These are phyloP conservation scores for Spizellomyces punctatus DNA, from an alignment of 192 early-diverging fungal species.

Conservation along the genomic window DNA sequence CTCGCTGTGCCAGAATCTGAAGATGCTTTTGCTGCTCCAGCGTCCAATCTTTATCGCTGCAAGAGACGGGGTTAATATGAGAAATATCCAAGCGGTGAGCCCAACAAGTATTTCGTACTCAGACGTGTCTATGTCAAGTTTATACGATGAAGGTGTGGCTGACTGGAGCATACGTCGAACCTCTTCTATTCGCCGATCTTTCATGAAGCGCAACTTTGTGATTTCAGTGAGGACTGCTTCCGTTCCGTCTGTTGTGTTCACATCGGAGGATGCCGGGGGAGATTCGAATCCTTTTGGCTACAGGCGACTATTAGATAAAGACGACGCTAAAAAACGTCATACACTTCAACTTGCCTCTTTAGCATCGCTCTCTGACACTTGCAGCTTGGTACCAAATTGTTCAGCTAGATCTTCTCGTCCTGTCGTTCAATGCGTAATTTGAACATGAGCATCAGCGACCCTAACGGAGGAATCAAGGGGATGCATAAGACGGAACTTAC, in stretches of 20 bases:
- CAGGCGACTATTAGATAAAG: conserved; percentile 7
- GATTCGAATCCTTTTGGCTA: neutral
- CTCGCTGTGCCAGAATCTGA: conserved; percentile 45
- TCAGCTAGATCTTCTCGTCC: conserved; percentile 10
- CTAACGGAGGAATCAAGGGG: too few relatives aligned
- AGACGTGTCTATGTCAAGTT: conserved; percentile 9
- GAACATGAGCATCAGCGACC: too few relatives aligned
- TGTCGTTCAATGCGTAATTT: too few relatives aligned
- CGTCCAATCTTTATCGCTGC: conserved; percentile 38
- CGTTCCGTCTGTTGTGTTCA: conserved; percentile 21
- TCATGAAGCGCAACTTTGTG: conserved; percentile 54
- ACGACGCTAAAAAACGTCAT: neutral
- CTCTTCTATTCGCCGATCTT: conserved; percentile 57
- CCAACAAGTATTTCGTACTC: too few relatives aligned
- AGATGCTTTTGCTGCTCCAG: conserved; percentile 55
- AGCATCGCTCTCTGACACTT: too few relatives aligned
- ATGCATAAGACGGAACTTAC: conserved; percentile 6
- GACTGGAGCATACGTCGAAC: conserved; percentile 54
- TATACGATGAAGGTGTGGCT: conserved; percentile 33
- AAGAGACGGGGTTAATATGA: too few relatives aligned
- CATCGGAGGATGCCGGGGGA: conserved; percentile 1
- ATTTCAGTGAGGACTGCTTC: conserved; percentile 50
- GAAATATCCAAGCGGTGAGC: too few relatives aligned
- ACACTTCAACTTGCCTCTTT: neutral
- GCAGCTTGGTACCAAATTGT: neutral